phyloP scores from a whole-genome alignment of 805 yeast genomes.

The Kodamaea hsintzibuensis region DNA sequence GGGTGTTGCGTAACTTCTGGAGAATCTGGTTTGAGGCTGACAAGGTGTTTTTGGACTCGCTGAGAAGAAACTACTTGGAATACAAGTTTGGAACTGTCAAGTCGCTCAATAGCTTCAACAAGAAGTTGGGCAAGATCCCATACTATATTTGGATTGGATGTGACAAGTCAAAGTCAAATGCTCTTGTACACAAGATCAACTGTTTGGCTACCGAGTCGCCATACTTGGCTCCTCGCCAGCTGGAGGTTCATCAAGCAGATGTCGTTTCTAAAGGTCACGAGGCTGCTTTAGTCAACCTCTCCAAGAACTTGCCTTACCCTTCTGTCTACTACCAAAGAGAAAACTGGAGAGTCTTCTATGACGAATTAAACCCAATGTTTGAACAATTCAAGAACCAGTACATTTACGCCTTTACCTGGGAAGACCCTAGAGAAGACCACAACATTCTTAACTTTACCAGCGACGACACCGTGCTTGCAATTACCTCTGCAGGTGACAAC shows the following conservation, averaged over 20 bases:
- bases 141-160: conserved; percentile 82
- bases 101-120: conserved; percentile 67
- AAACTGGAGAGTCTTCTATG: conserved; percentile 78
- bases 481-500: conserved; percentile 87
- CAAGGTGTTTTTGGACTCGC: conserved; percentile 73
- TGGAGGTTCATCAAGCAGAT: conserved; percentile 22
- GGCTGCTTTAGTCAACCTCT: conserved; percentile 64
- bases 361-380: conserved; percentile 66
- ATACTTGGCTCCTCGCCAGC: conserved; percentile 58
- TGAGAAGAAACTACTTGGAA: conserved; percentile 81
- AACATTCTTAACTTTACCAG: conserved; percentile 59
- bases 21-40: conserved; percentile 86
- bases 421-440: conserved; percentile 82
- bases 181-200: conserved; percentile 62
- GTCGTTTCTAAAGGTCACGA: conserved; percentile 68
- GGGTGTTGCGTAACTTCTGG: conserved; percentile 83
- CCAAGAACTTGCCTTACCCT: conserved; percentile 73
- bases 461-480: conserved; percentile 74
- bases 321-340: conserved; percentile 77
- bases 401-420: conserved; percentile 90
- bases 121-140: conserved; percentile 68
- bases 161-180: conserved; percentile 37
- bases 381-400: conserved; percentile 76
- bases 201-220: conserved; percentile 82
- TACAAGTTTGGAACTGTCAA: conserved; percentile 81